Evolutionary conservation across 2,329 filamentous ascomycete genomes (phyloP), one percentile per base, ranked within the genome.

Genomic region (Paraconiothyrium brasiliense): DNA sequence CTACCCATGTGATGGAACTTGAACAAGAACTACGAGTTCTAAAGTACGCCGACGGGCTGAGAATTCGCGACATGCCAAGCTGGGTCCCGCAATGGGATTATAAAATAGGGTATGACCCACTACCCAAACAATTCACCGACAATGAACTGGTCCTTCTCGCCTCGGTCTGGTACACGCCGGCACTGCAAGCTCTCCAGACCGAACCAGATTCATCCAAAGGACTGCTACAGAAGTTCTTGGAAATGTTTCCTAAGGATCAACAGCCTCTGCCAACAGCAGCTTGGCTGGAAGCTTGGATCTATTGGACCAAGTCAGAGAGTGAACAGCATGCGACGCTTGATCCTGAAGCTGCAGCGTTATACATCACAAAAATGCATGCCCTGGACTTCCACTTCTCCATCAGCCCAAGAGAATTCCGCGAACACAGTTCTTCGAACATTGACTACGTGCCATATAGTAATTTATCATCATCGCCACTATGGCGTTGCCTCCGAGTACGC

Each of bases 71-170:
- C 3, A 10, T 49, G 4, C 32, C 56, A 1, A 66, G 58, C 44
- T 66, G 61, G 63, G 57, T 61, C 2, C 58, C 63, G n/a, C 37
- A 51, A 24, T 66, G 63, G 61, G 48, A 63, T 35, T 11, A 56
- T 1, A 61, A 61, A 49, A 24, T 14, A 20, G 20, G 11, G 3
- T 58, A 57, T 46, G 47, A 59, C 24, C 55, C 56, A 2, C 44
- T 59, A 3, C 58, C 49, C 0, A 3, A 35, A 3, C 54, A 56
- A n/a, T 63, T 63, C 35, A 13, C n/a, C 5, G 32, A 14, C 39
- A 10, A 13, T 1, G 39, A 59, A 4, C n/a, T 54, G 9, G 50
- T 43, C 4, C 11, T 13, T 27, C 49, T 58, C 10, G 9, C 9
- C 6, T 46, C 44, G 16, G 27, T 34, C 27, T 62, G 49, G 27